A percentile compares a stretch with the other conserved stretches of the same genome.
Evolutionary conservation across 805 yeast species (phyloP).

Genomic region (Yamadazyma kitorensis): DNA sequence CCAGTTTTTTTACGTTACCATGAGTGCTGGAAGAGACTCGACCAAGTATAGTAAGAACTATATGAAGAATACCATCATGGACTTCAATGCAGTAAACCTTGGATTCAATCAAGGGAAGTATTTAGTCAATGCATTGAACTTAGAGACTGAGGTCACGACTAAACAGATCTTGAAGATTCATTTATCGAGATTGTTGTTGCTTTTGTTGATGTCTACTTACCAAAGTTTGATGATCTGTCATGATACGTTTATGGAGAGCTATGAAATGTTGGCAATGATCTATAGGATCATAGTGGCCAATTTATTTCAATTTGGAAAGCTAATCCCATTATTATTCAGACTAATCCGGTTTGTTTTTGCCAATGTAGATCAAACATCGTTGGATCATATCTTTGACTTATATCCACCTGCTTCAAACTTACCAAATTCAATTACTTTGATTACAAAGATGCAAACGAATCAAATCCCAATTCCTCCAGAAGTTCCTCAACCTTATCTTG

Average conservation of each 20-base stretch:
- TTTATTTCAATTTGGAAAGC: conserved; percentile 7
- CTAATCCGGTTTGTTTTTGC: conserved; percentile 4
- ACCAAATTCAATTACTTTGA: conserved; percentile 30
- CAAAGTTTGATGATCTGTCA: conserved; percentile 1
- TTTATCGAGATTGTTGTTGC: conserved; percentile 14
- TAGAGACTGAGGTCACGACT: conserved; percentile 15
- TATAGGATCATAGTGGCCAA: background rate
- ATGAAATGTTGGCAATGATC: background rate
- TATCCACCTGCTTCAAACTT: conserved; percentile 10
- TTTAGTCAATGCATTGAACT: conserved; percentile 14
- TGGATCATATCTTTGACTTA: conserved; percentile 9
- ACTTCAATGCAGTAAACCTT: conserved; percentile 10
- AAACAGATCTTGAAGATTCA: conserved; percentile 17
- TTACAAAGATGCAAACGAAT: conserved; percentile 27
- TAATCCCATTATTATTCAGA: conserved; percentile 6
- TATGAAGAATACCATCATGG: no score
- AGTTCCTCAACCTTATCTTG: conserved; percentile 42
- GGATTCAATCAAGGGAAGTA: conserved; percentile 14
- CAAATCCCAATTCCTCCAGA: conserved; percentile 39
- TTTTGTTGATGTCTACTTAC: background rate
- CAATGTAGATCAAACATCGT: conserved; percentile 5
- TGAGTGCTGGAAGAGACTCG: no score
- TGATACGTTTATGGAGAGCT: conserved; percentile 2
- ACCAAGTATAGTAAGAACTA: no score
- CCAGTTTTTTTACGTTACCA: no score